Percentiles rank a stretch among this genome's conserved stretches.
Evolutionary conservation across 805 yeast genomes (phyloP).

Genomic region (Kluyveromyces nonfermentans): DNA sequence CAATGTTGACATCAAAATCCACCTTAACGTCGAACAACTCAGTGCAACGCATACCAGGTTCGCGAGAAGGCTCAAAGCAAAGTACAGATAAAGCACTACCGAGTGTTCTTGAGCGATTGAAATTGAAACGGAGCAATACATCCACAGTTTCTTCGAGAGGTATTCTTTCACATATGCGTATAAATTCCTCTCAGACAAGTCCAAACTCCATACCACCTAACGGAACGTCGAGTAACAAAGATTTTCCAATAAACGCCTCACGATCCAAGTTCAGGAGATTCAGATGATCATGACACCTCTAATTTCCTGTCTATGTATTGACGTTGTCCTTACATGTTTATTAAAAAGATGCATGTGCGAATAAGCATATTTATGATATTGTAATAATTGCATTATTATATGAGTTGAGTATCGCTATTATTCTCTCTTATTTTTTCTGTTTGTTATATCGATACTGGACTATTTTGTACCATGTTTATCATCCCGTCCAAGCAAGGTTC

Average conservation of each 20-base stretch:
- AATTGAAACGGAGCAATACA: conserved; percentile 18
- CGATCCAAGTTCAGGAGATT: background rate
- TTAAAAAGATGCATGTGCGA: conserved; percentile 1
- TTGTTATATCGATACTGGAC: background rate
- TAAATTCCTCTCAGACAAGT: conserved; percentile 7
- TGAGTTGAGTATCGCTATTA: background rate
- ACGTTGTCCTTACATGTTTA: background rate
- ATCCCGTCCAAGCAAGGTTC: background rate
- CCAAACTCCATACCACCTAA: background rate
- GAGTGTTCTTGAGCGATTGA: conserved; percentile 17
- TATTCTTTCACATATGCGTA: conserved; percentile 15
- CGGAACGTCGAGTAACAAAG: background rate
- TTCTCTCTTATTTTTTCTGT: conserved; percentile 2
- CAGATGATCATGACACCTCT: background rate
- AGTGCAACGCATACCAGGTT: background rate
- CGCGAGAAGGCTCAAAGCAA: background rate
- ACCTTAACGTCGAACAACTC: background rate
- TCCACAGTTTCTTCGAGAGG: conserved; percentile 9
- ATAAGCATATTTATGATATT: conserved; percentile 1
- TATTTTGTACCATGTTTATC: background rate
- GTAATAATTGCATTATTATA: background rate
- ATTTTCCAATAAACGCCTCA: background rate
- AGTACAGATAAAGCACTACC: conserved; percentile 12
- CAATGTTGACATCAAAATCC: background rate
- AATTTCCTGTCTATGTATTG: background rate